Percentiles rank a stretch among this genome's conserved stretches.
Conservation (phyloP, 2,329 filamentous ascomycete genomes). For the Periconia digitata region DNA sequence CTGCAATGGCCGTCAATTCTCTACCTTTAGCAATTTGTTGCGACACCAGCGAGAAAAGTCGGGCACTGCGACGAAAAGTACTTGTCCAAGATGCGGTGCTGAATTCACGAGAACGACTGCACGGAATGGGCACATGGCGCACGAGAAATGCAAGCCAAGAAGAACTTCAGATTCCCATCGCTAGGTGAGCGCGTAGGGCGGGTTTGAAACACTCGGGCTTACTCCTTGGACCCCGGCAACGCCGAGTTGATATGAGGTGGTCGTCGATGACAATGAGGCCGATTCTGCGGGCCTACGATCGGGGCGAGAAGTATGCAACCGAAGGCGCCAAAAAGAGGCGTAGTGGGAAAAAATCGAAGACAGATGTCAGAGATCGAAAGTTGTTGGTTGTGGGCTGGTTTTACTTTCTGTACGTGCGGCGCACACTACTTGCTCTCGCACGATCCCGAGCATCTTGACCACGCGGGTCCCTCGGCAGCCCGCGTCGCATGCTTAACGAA, state of each 20-base stretch:
- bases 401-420: background rate
- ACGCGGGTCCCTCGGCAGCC: background rate
- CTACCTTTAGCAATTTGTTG: slow-evolving; percentile 91
- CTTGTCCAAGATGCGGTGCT: slow-evolving; percentile 86
- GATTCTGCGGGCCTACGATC: background rate
- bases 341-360: too few species aligned
- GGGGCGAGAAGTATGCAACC: background rate
- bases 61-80: slow-evolving; percentile 83
- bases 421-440: background rate
- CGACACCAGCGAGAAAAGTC: slow-evolving; percentile 94
- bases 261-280: background rate
- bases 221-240: background rate
- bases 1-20: slow-evolving; percentile 93
- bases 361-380: background rate
- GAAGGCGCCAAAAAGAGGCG: too few species aligned
- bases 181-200: slow-evolving; percentile 26
- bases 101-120: slow-evolving; percentile 90
- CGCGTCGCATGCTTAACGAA: slow-evolving; percentile 1
- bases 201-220: slow-evolving; percentile 21
- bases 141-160: slow-evolving; percentile 89
- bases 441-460: background rate
- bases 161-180: slow-evolving; percentile 47
- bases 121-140: slow-evolving; percentile 79
- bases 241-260: background rate
- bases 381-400: background rate